Base-by-base conservation (phyloP, 2,329 filamentous ascomycete species). In the Berkeleyomyces rouxiae region DNA sequence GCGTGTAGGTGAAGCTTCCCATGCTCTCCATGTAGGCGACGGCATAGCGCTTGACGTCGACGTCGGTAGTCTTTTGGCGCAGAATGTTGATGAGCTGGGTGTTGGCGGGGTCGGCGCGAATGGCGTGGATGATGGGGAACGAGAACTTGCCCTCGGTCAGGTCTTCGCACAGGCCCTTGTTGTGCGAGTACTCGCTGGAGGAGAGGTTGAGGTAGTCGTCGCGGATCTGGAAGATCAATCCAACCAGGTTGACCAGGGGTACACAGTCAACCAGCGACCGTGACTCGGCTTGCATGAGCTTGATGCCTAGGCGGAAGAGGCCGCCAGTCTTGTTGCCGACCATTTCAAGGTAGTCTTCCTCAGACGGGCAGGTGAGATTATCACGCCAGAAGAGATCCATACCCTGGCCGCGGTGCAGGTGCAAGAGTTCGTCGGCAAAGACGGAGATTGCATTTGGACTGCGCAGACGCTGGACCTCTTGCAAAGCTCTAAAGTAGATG, bases 121-220 rank as follows among this genome's bases (percentile, higher is more conserved):
- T 95, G 72, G 87, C 87, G 75, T 97, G 92, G 69, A 97, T 96
- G 69, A 97, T 85, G 47, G 91, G 90, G 72, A 96, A 96, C 36
- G 87, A 92, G 76, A 96, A 96, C 78, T 97, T 97, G 66, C 92
- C 92, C 76, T 97, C 93, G 0, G 90, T 96, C 68, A 97, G 76
- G 74, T 97, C 93, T 76, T 97, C 92, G 73, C 89, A 95, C 68
- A 96, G 82, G 59, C 92, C 93, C 76, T 97, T 97, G 73, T 95
- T 92, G 67, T 86, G 78, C 44, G 84, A 85, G 77, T 96, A 96
- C 69, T 84, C 79, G n/a, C 75, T 76, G 16, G 79, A 82, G 39
- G 80, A 82, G 51, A 99, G 83, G 72, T 97, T 97, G 73, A 90
- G 84, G 76, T 96, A 96, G 79, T 99, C 93, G 76, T 92, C 88